Evolutionary conservation across 2,329 filamentous ascomycete genomes (phyloP).

Genomic region (Arachnomyces sp.): DNA sequence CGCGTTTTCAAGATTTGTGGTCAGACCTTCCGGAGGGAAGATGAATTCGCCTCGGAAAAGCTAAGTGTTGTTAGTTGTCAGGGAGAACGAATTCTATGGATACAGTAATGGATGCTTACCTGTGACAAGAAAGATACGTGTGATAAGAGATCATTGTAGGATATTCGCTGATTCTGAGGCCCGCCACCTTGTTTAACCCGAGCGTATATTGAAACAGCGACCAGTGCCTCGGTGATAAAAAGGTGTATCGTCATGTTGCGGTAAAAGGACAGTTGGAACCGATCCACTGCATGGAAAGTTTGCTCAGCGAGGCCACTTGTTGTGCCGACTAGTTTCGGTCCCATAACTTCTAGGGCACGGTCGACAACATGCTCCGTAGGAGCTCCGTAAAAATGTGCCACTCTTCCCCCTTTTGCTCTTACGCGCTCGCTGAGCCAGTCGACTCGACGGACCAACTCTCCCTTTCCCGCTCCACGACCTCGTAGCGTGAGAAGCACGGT

Average conservation of each 20-base stretch:
- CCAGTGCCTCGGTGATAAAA: slow-evolving; percentile 87
- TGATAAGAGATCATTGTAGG: slow-evolving; percentile 62
- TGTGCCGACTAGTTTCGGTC: slow-evolving; percentile 76
- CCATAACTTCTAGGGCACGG: slow-evolving; percentile 82
- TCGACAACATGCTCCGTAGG: slow-evolving; percentile 77
- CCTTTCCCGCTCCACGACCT: slow-evolving; percentile 82
- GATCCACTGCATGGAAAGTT: slow-evolving; percentile 89
- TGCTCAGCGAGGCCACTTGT: slow-evolving; percentile 76
- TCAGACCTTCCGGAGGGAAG: slow-evolving; percentile 79
- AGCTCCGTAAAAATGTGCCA: slow-evolving; percentile 82
- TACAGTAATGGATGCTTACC: slow-evolving; percentile 19
- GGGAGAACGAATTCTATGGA: not conserved
- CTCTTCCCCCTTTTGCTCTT: slow-evolving; percentile 75
- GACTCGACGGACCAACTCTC: slow-evolving; percentile 76
- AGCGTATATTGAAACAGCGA: slow-evolving; percentile 85
- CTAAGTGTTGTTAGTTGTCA: slow-evolving; percentile 28
- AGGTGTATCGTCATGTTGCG: slow-evolving; percentile 99
- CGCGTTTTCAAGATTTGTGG: slow-evolving; percentile 72
- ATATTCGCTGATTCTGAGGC: slow-evolving; percentile 68
- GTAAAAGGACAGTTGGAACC: slow-evolving; percentile 96
- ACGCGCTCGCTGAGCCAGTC: slow-evolving; percentile 84
- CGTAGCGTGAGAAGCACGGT: slow-evolving; percentile 86
- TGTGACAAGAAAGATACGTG: slow-evolving; percentile 85
- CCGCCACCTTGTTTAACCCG: slow-evolving; percentile 87
- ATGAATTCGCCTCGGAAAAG: slow-evolving; percentile 97